Evolutionary conservation across 2,329 filamentous ascomycete species (phyloP).

Genomic region (Sporothrix variecibatus): DNA sequence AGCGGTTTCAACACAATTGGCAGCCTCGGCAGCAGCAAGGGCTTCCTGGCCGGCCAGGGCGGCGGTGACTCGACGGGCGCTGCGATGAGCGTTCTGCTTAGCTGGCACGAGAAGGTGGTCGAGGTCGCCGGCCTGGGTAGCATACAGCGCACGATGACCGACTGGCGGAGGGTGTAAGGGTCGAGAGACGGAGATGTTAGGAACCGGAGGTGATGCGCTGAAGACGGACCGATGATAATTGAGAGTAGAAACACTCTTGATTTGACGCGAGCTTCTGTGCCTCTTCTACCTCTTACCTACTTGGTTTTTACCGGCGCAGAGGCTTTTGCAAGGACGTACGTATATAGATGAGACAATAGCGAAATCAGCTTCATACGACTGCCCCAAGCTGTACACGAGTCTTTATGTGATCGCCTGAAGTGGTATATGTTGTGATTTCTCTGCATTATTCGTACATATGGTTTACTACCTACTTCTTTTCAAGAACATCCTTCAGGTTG

Average conservation of each 20-base stretch:
- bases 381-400: not conserved
- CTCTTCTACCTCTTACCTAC: not conserved
- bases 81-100: constrained; percentile 93
- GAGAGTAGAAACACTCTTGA: not conserved
- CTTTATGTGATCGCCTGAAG: not conserved
- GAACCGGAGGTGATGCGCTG: not conserved
- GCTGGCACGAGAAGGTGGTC: constrained; percentile 98
- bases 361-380: not conserved
- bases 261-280: not conserved
- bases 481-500: constrained; percentile 80
- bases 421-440: not conserved
- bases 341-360: constrained; percentile 11
- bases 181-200: not conserved
- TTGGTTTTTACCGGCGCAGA: not conserved
- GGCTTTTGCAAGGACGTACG: not conserved
- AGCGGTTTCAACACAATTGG: constrained; percentile 86
- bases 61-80: constrained; percentile 72
- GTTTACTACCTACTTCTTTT: constrained; percentile 44
- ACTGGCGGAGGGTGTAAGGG: constrained; percentile 81
- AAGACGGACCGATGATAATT: no score
- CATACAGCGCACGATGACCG: constrained; percentile 93
- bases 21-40: constrained; percentile 30
- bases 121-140: constrained; percentile 89
- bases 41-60: constrained; percentile 45
- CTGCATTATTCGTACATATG: not conserved